A percentile compares a stretch with the other conserved stretches of the same genome.
phyloP scores from a whole-genome alignment of 371 early-diverging fungal genomes.

The Actinomortierella wolfii region DNA sequence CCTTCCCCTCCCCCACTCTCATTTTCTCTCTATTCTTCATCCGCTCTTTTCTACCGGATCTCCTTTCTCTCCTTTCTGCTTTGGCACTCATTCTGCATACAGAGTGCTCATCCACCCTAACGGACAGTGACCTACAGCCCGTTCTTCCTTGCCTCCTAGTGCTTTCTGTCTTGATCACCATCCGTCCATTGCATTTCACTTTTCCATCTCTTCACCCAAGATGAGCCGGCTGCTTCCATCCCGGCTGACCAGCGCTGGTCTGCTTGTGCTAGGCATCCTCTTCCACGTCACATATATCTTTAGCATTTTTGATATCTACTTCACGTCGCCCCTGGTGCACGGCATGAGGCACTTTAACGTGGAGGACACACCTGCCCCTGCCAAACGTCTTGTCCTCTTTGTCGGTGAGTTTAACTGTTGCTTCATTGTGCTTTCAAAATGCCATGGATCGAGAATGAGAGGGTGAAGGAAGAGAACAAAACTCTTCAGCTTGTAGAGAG shows the following conservation, averaged over 20 bases:
- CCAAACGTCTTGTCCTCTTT: constrained; percentile 87
- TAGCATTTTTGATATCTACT: constrained; percentile 98
- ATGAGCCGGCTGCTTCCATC: constrained; percentile 36
- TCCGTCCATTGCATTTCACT: too few species aligned
- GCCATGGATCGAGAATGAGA: too few species aligned
- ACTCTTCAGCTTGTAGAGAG: too few species aligned
- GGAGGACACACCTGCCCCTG: constrained; percentile 70
- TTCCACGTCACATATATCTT: constrained; percentile 90
- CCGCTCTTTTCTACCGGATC: neutral
- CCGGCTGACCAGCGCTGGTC: constrained; percentile 55
- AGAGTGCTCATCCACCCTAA: too few species aligned
- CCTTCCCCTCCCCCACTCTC: neutral
- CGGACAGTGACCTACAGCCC: too few species aligned
- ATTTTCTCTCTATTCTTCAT: neutral
- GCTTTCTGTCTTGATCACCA: too few species aligned
- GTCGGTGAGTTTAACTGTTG: constrained; percentile 64
- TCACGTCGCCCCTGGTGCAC: constrained; percentile 95
- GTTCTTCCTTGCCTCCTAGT: too few species aligned
- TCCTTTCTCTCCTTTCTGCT: neutral
- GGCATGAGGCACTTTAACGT: constrained; percentile 87
- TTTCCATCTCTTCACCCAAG: neutral
- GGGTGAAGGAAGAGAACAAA: too few species aligned
- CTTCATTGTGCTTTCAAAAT: neutral
- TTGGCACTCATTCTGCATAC: neutral
- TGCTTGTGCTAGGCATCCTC: constrained; percentile 80